Evolutionary conservation across 306 rosid species (phyloP).

Genomic region (Castanospermum australe): DNA sequence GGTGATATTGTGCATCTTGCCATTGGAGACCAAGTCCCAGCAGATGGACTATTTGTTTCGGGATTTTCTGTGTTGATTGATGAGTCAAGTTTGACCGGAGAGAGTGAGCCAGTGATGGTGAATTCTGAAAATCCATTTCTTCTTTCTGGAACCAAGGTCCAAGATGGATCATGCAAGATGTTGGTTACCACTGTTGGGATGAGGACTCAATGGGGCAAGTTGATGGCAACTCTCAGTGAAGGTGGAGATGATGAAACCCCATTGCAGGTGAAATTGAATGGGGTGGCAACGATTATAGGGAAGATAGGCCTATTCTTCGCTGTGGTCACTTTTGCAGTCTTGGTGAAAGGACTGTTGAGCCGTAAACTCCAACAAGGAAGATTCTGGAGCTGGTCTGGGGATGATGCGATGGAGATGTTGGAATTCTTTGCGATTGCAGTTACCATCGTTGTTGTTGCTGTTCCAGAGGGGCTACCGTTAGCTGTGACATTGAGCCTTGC

Average conservation of each 20-base stretch:
- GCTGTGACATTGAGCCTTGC: conserved; percentile 97
- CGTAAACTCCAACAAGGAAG: conserved; percentile 63
- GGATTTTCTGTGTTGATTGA: conserved; percentile 86
- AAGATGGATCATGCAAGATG: conserved; percentile 95
- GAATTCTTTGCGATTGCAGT: conserved; percentile 92
- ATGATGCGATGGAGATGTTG: conserved; percentile 71
- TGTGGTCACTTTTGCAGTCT: conserved; percentile 67
- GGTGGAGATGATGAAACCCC: conserved; percentile 99
- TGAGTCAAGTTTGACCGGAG: conserved; percentile 95
- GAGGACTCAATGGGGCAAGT: conserved; percentile 98
- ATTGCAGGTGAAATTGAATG: conserved; percentile 87
- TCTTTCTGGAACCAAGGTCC: conserved; percentile 93
- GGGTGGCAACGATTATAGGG: conserved; percentile 94
- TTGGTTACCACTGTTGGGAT: conserved; percentile 89
- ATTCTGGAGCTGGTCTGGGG: conserved; percentile 67
- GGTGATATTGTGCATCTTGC: conserved; percentile 91
- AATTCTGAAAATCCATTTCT: conserved; percentile 71
- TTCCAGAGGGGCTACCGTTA: conserved; percentile 90
- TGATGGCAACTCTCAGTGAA: conserved; percentile 93
- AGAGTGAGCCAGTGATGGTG: conserved; percentile 90
- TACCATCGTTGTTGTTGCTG: conserved; percentile 95
- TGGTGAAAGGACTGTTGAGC: conserved; percentile 71
- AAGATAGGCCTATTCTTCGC: conserved; percentile 88
- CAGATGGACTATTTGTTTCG: conserved; percentile 80
- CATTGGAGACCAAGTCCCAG: conserved; percentile 93